Conservation (phyloP, 2,329 filamentous ascomycete species). For the Thelonectria olida region DNA sequence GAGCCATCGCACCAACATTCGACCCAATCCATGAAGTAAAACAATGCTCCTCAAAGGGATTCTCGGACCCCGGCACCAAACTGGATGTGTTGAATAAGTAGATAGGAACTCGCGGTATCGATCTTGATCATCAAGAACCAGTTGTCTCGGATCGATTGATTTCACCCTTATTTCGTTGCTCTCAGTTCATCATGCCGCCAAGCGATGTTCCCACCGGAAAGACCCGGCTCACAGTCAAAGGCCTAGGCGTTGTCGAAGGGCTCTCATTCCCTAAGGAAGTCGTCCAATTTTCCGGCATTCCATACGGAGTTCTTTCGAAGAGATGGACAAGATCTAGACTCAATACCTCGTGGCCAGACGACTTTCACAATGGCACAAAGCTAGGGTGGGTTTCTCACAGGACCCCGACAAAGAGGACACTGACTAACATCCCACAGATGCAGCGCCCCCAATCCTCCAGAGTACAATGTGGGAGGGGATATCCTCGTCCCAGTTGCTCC, state of each 20-base stretch:
- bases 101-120: background rate
- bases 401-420: fast-evolving
- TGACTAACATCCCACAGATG: conserved; percentile 5
- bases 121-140: background rate
- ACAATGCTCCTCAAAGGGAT: background rate
- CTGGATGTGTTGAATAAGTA: background rate
- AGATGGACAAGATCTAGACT: conserved; percentile 27
- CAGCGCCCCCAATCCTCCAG: conserved; percentile 26
- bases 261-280: conserved; percentile 16
- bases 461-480: conserved; percentile 17
- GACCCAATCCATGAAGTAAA: background rate
- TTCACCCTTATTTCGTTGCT: background rate
- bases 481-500: conserved; percentile 6
- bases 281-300: conserved; percentile 26
- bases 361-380: conserved; percentile 24
- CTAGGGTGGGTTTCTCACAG: conserved; percentile 4
- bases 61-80: background rate
- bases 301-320: conserved; percentile 22
- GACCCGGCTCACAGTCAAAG: background rate
- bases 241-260: conserved; percentile 7
- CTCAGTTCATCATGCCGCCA: background rate
- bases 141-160: background rate
- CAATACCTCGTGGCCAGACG: conserved; percentile 7
- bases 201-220: conserved; percentile 8
- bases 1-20: background rate